Conservation (phyloP, 495 filamentous ascomycete species). For the Penicillium arizonense region DNA sequence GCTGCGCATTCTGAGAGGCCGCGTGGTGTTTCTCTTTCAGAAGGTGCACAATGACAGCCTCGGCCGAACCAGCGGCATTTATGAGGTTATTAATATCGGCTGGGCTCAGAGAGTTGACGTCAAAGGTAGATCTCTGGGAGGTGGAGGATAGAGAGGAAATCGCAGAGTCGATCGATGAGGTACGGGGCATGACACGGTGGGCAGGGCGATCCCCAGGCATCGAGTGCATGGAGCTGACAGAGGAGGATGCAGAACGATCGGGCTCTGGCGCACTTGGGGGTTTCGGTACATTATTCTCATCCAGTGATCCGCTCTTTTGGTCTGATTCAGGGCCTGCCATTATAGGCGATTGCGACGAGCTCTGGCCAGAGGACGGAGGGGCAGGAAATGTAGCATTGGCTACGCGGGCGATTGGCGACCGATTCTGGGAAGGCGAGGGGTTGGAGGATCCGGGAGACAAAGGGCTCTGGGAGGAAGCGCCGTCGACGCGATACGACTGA, state of each 20-base stretch:
- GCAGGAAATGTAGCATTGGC: slow-evolving; percentile 35
- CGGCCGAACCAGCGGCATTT: slow-evolving; percentile 80
- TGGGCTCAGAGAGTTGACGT: slow-evolving; percentile 45
- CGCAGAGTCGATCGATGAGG: slow-evolving; percentile 91
- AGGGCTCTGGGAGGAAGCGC: slow-evolving; percentile 29
- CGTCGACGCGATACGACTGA: slow-evolving; percentile 21
- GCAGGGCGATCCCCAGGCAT: slow-evolving; percentile 32
- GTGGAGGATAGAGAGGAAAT: slow-evolving; percentile 82
- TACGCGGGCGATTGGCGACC: slow-evolving; percentile 22
- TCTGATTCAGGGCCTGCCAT: slow-evolving; percentile 17
- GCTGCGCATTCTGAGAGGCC: slow-evolving; percentile 82
- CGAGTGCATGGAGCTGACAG: slow-evolving; percentile 31
- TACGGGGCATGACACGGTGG: slow-evolving; percentile 62
- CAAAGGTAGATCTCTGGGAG: slow-evolving; percentile 62
- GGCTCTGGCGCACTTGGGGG: slow-evolving; percentile 26
- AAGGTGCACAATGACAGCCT: slow-evolving; percentile 84
- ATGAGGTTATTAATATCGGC: slow-evolving; percentile 73
- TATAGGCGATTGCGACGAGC: slow-evolving; percentile 15
- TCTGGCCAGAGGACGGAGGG: slow-evolving; percentile 23
- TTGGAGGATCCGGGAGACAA: slow-evolving; percentile 30
- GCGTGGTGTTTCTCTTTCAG: slow-evolving; percentile 88
- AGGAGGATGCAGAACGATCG: slow-evolving; percentile 33
- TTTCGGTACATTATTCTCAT: slow-evolving; percentile 22
- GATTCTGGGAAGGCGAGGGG: slow-evolving; percentile 22
- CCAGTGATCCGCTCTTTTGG: slow-evolving; percentile 14